Conservation (phyloP, 768 basidiomycete genomes). For the Trametes gibbosa region DNA sequence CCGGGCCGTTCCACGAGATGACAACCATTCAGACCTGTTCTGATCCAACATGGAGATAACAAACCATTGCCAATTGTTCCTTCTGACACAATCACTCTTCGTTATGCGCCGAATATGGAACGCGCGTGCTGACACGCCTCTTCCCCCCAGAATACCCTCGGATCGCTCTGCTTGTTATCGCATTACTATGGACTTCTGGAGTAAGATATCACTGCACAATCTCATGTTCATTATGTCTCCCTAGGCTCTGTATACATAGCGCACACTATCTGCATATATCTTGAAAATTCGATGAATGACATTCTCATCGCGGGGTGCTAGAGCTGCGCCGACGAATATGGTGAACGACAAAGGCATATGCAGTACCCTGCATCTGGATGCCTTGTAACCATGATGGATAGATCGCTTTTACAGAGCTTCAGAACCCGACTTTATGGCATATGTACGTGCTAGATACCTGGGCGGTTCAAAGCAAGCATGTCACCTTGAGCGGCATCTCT, state of each 20-base stretch:
- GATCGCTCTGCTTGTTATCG: slow-evolving; percentile 7
- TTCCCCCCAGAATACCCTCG: slow-evolving; percentile 5
- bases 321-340: too few species aligned
- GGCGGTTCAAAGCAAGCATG: slow-evolving; percentile 1
- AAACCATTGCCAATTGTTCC: slow-evolving; percentile 49
- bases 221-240: slow-evolving; percentile 26
- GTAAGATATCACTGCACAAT: background rate
- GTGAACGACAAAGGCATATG: too few species aligned
- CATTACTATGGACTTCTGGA: slow-evolving; percentile 3
- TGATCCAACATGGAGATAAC: slow-evolving; percentile 55
- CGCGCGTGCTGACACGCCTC: background rate
- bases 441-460: too few species aligned
- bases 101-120: background rate
- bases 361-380: too few species aligned
- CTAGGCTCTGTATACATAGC: slow-evolving; percentile 4
- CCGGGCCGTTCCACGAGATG: slow-evolving; percentile 37
- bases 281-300: too few species aligned
- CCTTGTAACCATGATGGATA: too few species aligned
- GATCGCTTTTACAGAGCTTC: too few species aligned
- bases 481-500: slow-evolving; percentile 4
- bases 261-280: background rate
- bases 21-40: slow-evolving; percentile 67
- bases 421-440: too few species aligned
- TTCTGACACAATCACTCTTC: slow-evolving; percentile 25
- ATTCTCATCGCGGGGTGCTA: too few species aligned